Percentiles rank a stretch among this genome's conserved stretches.
These are phyloP conservation scores for Claviceps arundinis DNA, from an alignment of 2,329 filamentous ascomycete species.

Conservation along the genomic window DNA sequence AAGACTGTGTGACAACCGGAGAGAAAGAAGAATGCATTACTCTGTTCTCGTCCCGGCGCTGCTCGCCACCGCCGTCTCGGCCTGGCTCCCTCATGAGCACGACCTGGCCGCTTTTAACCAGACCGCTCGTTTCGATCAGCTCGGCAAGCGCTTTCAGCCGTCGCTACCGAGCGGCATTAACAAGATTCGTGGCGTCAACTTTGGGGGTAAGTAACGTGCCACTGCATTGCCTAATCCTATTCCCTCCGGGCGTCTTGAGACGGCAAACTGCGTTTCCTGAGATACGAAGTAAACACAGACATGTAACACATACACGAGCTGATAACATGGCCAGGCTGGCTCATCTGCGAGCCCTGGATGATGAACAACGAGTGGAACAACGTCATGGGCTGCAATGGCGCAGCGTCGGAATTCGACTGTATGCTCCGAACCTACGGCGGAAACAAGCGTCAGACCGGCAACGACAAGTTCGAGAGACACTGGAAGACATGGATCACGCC, in stretches of 20 bases:
- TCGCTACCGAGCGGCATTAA: slow-evolving; percentile 10
- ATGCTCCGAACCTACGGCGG: slow-evolving; percentile 20
- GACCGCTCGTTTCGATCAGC: slow-evolving; percentile 17
- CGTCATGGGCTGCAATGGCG: slow-evolving; percentile 30
- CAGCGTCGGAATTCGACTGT: slow-evolving; percentile 38
- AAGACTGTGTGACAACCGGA: neutral
- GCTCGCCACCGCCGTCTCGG: slow-evolving; percentile 11
- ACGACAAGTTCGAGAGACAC: slow-evolving; percentile 32
- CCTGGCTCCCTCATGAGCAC: slow-evolving; percentile 19
- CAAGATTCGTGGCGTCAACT: slow-evolving; percentile 41
- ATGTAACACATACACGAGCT: neutral
- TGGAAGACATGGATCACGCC: slow-evolving; percentile 22
- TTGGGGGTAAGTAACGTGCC: slow-evolving; percentile 25
- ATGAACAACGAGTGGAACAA: slow-evolving; percentile 27
- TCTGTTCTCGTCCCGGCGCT: slow-evolving; percentile 12
- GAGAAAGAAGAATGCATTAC: slow-evolving; percentile 10
- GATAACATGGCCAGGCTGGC: slow-evolving; percentile 8
- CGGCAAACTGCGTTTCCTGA: too few species aligned
- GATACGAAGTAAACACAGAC: neutral
- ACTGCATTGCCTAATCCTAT: neutral
- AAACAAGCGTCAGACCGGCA: slow-evolving; percentile 23
- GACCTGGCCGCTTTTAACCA: slow-evolving; percentile 20
- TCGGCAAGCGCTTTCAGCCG: slow-evolving; percentile 20
- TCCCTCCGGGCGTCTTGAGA: too few species aligned
- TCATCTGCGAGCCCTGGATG: slow-evolving; percentile 41